Percentiles rank a stretch among this genome's conserved stretches.
Evolutionary conservation across 2,329 filamentous ascomycete species (phyloP).

Genomic region (Xylariaceae sp.): DNA sequence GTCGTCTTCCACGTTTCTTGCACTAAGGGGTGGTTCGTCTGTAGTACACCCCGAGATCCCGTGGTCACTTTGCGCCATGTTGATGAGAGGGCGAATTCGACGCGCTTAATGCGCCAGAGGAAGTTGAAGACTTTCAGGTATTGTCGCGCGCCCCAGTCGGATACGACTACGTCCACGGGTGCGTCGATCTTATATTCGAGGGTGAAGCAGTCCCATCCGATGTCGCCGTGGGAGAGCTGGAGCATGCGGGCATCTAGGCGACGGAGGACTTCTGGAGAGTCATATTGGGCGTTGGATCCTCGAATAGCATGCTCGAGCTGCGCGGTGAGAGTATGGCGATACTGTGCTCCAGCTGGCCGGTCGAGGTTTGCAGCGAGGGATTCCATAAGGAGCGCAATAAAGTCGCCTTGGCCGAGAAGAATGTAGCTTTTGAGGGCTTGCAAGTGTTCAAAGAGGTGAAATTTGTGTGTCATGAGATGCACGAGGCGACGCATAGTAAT

Average conservation of each 20-base stretch:
- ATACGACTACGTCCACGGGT: conserved; percentile 94
- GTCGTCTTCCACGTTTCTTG: conserved; percentile 85
- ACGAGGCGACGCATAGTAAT: conserved; percentile 95
- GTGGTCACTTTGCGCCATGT: conserved; percentile 97
- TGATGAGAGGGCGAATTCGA: conserved; percentile 86
- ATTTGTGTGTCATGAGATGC: conserved; percentile 89
- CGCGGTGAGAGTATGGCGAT: conserved; percentile 93
- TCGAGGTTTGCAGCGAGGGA: conserved; percentile 90
- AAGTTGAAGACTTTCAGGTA: conserved; percentile 99
- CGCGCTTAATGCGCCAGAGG: conserved; percentile 94
- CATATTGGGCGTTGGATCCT: conserved; percentile 94
- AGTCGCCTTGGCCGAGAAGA: conserved; percentile 90
- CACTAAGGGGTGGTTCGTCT: conserved; percentile 65
- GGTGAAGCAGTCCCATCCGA: conserved; percentile 98
- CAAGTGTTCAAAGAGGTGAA: conserved; percentile 89
- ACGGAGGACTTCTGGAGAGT: conserved; percentile 84
- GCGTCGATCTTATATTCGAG: conserved; percentile 98
- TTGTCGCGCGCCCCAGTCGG: conserved; percentile 89
- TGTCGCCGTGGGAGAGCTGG: conserved; percentile 91
- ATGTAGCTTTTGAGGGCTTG: conserved; percentile 92
- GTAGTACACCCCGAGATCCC: conserved; percentile 84
- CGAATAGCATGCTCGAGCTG: conserved; percentile 96
- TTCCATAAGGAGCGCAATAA: conserved; percentile 95
- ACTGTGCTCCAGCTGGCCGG: conserved; percentile 92
- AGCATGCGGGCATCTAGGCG: conserved; percentile 97